These are phyloP conservation scores for Neonectria neomacrospora DNA, from an alignment of 2,329 filamentous ascomycete species.

Conservation along the genomic window DNA sequence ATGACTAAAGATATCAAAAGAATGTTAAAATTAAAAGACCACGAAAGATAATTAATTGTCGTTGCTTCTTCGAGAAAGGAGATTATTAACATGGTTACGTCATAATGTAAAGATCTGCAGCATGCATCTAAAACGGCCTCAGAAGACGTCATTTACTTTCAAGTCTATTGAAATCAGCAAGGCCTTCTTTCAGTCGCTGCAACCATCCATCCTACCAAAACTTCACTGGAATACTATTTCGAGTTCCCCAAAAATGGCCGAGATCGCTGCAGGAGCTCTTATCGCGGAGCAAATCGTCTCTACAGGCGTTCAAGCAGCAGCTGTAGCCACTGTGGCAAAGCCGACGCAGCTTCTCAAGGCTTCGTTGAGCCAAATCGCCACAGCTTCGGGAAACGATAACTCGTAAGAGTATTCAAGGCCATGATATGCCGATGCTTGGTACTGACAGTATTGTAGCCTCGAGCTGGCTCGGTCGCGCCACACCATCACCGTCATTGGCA, in stretches of 20 bases:
- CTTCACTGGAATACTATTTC: neutral
- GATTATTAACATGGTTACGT: neutral
- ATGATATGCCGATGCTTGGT: fast-evolving
- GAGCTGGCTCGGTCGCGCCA: constrained; percentile 34
- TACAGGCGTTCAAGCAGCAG: constrained; percentile 34
- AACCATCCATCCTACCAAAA: neutral
- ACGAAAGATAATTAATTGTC: too few species aligned
- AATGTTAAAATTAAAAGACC: too few species aligned
- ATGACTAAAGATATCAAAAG: too few species aligned
- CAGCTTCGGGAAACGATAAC: constrained; percentile 23
- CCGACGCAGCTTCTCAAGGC: constrained; percentile 37
- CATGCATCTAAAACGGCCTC: neutral
- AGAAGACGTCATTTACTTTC: neutral
- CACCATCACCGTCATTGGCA: constrained; percentile 29
- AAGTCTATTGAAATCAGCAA: neutral
- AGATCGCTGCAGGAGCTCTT: constrained; percentile 35
- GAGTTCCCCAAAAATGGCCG: constrained; percentile 27
- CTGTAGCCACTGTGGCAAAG: constrained; percentile 28
- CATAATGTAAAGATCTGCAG: neutral
- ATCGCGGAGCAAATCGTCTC: constrained; percentile 37
- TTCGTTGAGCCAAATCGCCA: constrained; percentile 35
- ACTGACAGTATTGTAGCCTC: constrained; percentile 1
- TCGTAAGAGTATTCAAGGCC: neutral
- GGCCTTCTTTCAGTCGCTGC: neutral
- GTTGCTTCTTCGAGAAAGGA: too few species aligned